Evolutionary conservation across 805 yeast species (phyloP).

Genomic region (Wickerhamiella slavikovae): DNA sequence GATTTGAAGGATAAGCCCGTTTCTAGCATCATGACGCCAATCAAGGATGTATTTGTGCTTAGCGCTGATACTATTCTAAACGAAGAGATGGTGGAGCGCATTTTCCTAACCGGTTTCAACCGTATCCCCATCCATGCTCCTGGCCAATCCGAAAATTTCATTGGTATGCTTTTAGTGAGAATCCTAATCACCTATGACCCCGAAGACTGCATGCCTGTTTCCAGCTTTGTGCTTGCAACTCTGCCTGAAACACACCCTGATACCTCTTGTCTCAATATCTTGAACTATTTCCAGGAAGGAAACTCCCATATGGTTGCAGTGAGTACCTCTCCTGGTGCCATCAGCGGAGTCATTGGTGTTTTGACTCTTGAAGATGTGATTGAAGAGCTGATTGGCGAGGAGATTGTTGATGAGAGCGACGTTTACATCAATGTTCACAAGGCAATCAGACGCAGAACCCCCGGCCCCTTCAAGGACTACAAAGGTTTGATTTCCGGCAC

Average conservation of each 20-base stretch:
- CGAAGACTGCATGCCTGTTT: slow-evolving; percentile 82
- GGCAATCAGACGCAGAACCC: slow-evolving; percentile 39
- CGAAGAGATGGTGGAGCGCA: slow-evolving; percentile 68
- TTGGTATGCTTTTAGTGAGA: slow-evolving; percentile 86
- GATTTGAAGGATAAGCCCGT: slow-evolving; percentile 87
- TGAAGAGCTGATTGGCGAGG: slow-evolving; percentile 94
- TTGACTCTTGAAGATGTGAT: slow-evolving; percentile 92
- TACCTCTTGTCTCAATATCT: slow-evolving; percentile 80
- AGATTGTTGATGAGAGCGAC: slow-evolving; percentile 89
- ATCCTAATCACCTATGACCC: slow-evolving; percentile 91
- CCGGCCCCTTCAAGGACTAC: slow-evolving; percentile 18
- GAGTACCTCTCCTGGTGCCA: slow-evolving; percentile 60
- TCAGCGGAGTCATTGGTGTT: slow-evolving; percentile 75
- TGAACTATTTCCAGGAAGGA: slow-evolving; percentile 94
- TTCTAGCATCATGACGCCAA: slow-evolving; percentile 79
- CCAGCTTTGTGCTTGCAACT: slow-evolving; percentile 86
- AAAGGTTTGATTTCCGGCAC: slow-evolving; percentile 2
- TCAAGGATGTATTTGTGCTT: slow-evolving; percentile 74
- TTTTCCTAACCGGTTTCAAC: slow-evolving; percentile 83
- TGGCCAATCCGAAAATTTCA: slow-evolving; percentile 69
- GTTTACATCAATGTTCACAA: slow-evolving; percentile 81
- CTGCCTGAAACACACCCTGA: slow-evolving; percentile 84
- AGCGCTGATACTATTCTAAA: slow-evolving; percentile 65
- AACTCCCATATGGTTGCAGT: slow-evolving; percentile 95
- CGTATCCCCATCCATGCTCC: slow-evolving; percentile 89